phyloP scores from a whole-genome alignment of 2,329 filamentous ascomycete genomes.

The Cladophialophora chaetospira region DNA sequence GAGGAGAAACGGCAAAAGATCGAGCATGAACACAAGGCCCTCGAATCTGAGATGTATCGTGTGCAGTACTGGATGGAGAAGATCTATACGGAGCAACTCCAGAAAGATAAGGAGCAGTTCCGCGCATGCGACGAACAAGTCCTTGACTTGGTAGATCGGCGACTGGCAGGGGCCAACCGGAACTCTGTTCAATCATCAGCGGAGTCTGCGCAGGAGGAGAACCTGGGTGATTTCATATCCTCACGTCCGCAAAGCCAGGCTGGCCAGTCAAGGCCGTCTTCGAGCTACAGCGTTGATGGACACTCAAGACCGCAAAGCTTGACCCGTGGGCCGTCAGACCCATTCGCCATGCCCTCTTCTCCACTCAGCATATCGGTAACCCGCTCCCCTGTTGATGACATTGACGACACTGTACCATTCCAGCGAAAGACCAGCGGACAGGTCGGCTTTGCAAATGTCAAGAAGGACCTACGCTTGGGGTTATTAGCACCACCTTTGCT shows the following conservation, averaged over 20 bases:
- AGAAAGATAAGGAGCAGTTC: constrained; percentile 12
- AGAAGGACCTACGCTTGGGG: no score
- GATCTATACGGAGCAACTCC: constrained; percentile 4
- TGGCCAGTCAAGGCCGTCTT: constrained; percentile 3
- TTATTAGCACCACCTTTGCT: no score
- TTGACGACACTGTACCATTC: background rate
- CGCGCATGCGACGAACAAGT: constrained; percentile 4
- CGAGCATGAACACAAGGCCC: background rate
- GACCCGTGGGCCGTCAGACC: background rate
- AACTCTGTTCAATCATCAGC: background rate
- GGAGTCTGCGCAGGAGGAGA: background rate
- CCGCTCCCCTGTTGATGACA: no score
- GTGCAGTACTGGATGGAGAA: constrained; percentile 6
- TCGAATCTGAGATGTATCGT: background rate
- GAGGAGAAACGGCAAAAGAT: background rate
- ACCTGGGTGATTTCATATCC: background rate
- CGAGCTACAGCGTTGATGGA: background rate
- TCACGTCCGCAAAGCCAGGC: background rate
- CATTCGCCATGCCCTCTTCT: background rate
- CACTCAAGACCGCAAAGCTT: background rate
- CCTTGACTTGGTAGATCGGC: background rate
- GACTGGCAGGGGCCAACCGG: background rate
- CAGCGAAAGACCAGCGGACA: background rate
- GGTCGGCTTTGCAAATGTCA: no score
- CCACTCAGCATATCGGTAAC: background rate